phyloP scores from a whole-genome alignment of 805 yeast genomes.

The Myxozyma nipponensis region DNA sequence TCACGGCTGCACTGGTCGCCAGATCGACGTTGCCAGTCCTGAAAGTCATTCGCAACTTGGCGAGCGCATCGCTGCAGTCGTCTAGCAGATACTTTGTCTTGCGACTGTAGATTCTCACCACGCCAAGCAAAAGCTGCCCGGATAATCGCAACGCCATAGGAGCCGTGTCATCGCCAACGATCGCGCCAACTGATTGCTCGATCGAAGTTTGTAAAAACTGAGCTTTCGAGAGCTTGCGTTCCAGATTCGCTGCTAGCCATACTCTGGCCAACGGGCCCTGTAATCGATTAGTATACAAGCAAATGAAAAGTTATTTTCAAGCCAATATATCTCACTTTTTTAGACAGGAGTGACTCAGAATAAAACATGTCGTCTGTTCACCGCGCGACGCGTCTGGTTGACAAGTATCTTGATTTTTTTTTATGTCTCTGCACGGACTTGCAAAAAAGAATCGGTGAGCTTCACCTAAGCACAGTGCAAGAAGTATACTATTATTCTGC shows the following conservation, averaged over 20 bases:
- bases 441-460: no score
- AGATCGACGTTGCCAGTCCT: conserved; percentile 46
- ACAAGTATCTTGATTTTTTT: no score
- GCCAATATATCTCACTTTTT: conserved; percentile 35
- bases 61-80: conserved; percentile 73
- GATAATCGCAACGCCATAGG: conserved; percentile 76
- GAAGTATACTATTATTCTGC: no score
- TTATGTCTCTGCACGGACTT: no score
- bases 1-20: conserved; percentile 54
- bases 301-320: not conserved
- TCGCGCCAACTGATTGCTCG: conserved; percentile 60
- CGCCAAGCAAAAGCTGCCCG: conserved; percentile 82
- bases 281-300: not conserved
- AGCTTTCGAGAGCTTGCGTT: conserved; percentile 66
- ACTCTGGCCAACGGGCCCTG: conserved; percentile 85
- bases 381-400: not conserved
- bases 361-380: conserved; percentile 41
- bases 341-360: conserved; percentile 53
- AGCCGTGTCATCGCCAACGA: conserved; percentile 48
- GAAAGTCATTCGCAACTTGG: conserved; percentile 56
- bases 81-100: conserved; percentile 79
- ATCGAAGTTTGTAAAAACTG: conserved; percentile 72
- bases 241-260: conserved; percentile 91
- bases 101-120: conserved; percentile 78
- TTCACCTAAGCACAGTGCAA: no score